Percentiles rank a stretch among this genome's conserved stretches.
Conservation (phyloP, 768 basidiomycete genomes). For the Leccinellum albellum region DNA sequence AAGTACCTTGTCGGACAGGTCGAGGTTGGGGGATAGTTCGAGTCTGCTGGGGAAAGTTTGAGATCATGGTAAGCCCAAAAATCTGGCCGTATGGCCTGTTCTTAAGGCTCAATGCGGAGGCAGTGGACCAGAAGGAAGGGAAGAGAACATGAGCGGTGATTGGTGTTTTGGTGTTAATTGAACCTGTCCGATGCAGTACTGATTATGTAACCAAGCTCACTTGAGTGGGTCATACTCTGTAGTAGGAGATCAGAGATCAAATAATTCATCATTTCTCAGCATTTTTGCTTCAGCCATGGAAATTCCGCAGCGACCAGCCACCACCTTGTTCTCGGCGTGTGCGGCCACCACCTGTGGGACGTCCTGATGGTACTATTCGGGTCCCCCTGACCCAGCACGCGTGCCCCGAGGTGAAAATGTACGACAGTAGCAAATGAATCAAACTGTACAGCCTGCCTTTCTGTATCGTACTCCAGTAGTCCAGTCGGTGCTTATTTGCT, state of each 20-base stretch:
- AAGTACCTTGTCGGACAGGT: slow-evolving; percentile 17
- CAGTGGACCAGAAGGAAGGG: slow-evolving; percentile 18
- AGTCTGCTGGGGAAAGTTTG: slow-evolving; percentile 18
- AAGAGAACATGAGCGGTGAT: slow-evolving; percentile 23
- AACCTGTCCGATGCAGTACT: slow-evolving; percentile 22
- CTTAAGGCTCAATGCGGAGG: slow-evolving; percentile 28
- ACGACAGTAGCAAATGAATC: neutral
- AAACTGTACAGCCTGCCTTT: slow-evolving; percentile 9
- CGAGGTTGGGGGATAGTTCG: slow-evolving; percentile 15
- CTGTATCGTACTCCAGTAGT: neutral
- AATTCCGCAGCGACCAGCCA: neutral
- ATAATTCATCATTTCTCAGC: neutral
- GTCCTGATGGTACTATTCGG: neutral
- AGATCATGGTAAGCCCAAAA: slow-evolving; percentile 21
- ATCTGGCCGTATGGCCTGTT: slow-evolving; percentile 24
- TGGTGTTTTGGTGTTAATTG: slow-evolving; percentile 11
- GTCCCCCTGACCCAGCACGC: slow-evolving; percentile 25
- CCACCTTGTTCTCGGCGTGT: neutral
- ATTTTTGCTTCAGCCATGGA: neutral
- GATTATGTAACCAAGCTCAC: slow-evolving; percentile 18
- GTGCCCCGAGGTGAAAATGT: slow-evolving; percentile 2
- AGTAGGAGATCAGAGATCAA: neutral
- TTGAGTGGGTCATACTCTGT: slow-evolving; percentile 9
- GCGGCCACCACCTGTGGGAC: neutral
- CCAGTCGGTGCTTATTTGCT: neutral